phyloP scores from a whole-genome alignment of 2,329 filamentous ascomycete genomes.

The Ceratocystis colombiana region DNA sequence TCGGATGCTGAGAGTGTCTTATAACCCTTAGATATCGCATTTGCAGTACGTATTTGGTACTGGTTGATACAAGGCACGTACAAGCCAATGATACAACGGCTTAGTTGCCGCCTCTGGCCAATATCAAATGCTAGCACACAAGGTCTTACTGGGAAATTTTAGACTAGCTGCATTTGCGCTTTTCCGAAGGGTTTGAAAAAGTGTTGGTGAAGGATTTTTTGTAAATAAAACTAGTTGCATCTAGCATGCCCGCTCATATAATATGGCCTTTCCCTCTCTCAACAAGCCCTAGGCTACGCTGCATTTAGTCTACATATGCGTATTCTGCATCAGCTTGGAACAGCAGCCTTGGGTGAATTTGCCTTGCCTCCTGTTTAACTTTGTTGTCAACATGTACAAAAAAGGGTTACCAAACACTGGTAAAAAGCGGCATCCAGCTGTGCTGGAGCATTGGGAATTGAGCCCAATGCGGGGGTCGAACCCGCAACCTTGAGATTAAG shows the following conservation, averaged over 20 bases:
- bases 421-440: conserved; percentile 20
- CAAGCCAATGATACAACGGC: too few relatives aligned
- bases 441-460: conserved; percentile 27
- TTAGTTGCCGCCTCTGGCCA: background rate
- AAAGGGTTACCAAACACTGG: background rate
- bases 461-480: conserved; percentile 34
- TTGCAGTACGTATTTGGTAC: too few relatives aligned
- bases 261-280: background rate
- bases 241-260: too few relatives aligned
- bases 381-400: conserved; percentile 2
- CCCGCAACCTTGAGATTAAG: conserved; percentile 43
- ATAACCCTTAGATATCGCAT: background rate
- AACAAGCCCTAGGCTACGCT: background rate
- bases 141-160: too few relatives aligned
- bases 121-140: background rate
- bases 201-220: too few relatives aligned
- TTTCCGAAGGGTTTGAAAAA: too few relatives aligned
- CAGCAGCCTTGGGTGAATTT: too few relatives aligned
- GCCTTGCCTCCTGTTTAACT: background rate
- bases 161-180: too few relatives aligned
- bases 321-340: background rate
- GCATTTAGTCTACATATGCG: background rate
- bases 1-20: background rate
- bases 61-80: too few relatives aligned
- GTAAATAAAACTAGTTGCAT: too few relatives aligned